Percentiles rank a stretch among this genome's conserved stretches.
phyloP scores from a whole-genome alignment of 1,284 basidiomycete species.

The Exsudoporus floridanus region DNA sequence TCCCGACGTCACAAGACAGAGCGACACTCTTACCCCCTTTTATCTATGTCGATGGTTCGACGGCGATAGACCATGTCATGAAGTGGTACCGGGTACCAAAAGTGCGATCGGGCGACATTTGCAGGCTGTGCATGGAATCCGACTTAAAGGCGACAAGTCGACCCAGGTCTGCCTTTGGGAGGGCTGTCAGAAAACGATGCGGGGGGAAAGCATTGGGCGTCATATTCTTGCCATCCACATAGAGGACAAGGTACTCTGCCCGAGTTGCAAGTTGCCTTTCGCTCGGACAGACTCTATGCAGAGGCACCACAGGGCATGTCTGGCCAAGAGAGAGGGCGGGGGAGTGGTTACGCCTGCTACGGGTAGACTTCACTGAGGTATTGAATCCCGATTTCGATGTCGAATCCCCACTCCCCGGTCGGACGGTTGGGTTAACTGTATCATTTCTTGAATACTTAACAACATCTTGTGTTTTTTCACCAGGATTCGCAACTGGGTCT shows the following conservation, averaged over 20 bases:
- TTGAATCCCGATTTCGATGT: neutral
- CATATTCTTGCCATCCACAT: slow-evolving; percentile 26
- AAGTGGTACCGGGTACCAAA: slow-evolving; percentile 4
- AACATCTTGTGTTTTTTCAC: neutral
- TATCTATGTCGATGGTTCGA: slow-evolving; percentile 17
- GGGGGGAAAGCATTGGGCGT: slow-evolving; percentile 24
- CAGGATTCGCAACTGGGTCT: neutral
- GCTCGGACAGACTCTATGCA: slow-evolving; percentile 28
- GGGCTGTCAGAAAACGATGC: slow-evolving; percentile 19
- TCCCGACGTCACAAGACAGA: neutral
- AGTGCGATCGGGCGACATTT: slow-evolving; percentile 19
- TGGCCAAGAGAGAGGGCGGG: neutral
- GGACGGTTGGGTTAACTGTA: neutral
- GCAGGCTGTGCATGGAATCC: slow-evolving; percentile 5
- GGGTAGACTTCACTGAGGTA: neutral
- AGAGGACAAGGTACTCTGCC: slow-evolving; percentile 21
- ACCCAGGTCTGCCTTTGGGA: slow-evolving; percentile 16
- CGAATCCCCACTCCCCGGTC: neutral
- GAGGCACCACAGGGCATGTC: slow-evolving; percentile 23
- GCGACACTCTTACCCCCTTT: neutral
- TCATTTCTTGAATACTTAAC: neutral
- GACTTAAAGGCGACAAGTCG: slow-evolving; percentile 5
- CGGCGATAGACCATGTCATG: neutral
- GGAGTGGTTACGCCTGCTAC: neutral
- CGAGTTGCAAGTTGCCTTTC: slow-evolving; percentile 14